phyloP scores from a whole-genome alignment of 345 rosid genomes.

The Anastatica hierochuntica region DNA sequence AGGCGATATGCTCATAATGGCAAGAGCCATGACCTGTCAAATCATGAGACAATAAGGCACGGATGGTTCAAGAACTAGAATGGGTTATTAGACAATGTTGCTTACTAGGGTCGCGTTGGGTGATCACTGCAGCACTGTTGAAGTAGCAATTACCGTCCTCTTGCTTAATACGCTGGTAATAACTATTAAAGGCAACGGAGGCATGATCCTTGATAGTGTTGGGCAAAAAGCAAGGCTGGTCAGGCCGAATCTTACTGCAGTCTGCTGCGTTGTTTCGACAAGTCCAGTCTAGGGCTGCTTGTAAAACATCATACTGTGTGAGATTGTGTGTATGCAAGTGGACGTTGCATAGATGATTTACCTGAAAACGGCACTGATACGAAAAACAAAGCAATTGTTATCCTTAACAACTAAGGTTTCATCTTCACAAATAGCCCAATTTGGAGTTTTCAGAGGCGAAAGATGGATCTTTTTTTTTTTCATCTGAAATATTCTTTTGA shows the following conservation, averaged over 20 bases:
- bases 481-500: no score
- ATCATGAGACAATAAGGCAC: neutral
- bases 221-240: slow-evolving; percentile 55
- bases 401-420: slow-evolving; percentile 24
- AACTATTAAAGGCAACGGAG: slow-evolving; percentile 60
- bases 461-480: no score
- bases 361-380: slow-evolving; percentile 27
- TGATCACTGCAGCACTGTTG: slow-evolving; percentile 44
- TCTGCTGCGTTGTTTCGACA: slow-evolving; percentile 43
- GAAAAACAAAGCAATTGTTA: slow-evolving; percentile 27
- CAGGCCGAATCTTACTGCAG: slow-evolving; percentile 43
- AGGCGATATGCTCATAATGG: slow-evolving; percentile 28
- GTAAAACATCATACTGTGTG: slow-evolving; percentile 34
- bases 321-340: neutral
- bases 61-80: neutral
- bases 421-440: slow-evolving; percentile 20
- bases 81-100: neutral
- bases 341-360: neutral
- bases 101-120: slow-evolving; percentile 57
- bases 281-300: slow-evolving; percentile 55
- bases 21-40: slow-evolving; percentile 43
- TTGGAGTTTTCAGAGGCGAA: no score
- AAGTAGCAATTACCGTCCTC: slow-evolving; percentile 54
- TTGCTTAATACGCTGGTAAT: slow-evolving; percentile 42
- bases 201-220: slow-evolving; percentile 51